Evolutionary conservation across 495 filamentous ascomycete genomes (phyloP), one percentile per base, ranked within the genome.

Genomic region (Talaromyces adpressus): DNA sequence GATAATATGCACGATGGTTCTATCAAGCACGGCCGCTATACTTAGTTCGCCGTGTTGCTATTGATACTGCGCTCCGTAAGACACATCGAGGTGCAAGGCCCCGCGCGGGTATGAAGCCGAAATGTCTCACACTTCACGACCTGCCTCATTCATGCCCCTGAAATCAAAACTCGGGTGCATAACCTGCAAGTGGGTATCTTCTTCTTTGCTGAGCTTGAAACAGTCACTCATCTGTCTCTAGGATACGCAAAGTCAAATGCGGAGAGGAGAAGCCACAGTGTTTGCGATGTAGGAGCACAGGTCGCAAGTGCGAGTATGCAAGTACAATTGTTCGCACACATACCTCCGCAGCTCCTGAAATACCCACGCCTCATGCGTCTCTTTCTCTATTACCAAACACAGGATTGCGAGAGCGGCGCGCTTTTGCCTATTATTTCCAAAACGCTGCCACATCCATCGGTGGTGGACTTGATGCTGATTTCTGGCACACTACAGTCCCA

Each of bases 401-500:
- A 6, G 68, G 67, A 3, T 77, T 67, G 68, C 67, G 73, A 53
- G 77, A 79, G 64, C 70, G 75, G 16, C 75, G 75, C 22, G 71
- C 77, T 2, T 78, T 78, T 64, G 73, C 73, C 5, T 78, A 75
- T 36, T 79, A 78, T 57, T 76, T 74, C 54, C 65, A 78, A 27
- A 51, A 66, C 20, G 71, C 71, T 3, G 70, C 75, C 20, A 34
- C 60, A 0, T 71, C 66, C 11, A 61, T 79, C 16, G 74, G 74
- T 6, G 83, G 79, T 20, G 78, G 71, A 34, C 69, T 83, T 32
- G 82, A 85, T 67, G 69, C 73, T 32, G 73, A 77, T 62, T 87
- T 88, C 65, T 87, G 84, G 85, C 70, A 79, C 29, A 78, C 76
- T 11, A 69, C 84, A 20, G 78, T 87, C 7, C 79, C 84, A 5